Base-by-base conservation (phyloP, 345 rosid species). In the Hypericum perforatum region DNA sequence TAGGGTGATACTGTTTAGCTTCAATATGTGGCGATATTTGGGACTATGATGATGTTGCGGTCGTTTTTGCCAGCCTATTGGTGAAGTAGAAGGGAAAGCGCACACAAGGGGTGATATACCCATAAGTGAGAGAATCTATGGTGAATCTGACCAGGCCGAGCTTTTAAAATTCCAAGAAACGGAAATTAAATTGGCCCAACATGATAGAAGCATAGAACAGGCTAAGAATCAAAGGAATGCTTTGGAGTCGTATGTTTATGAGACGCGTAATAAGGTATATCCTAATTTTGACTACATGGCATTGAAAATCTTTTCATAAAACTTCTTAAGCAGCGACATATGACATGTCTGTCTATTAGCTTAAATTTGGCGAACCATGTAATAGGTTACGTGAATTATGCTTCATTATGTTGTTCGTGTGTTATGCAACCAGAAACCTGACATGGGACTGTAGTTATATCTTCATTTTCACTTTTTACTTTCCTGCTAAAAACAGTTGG, bases 181-280 rank as follows among this genome's bases (percentile, higher is more conserved):
- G 73, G 95, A 86, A 67, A 50, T 51, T 49, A 74, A 63, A 63
- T 58, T 82, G 54, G 76, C 74, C 49, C 75, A 76, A 44, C 90
- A 77, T 65, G 95, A 86, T 63, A 75, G 72, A 83, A 60, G 55
- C 37, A 65, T 82, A 74, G 95, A 86, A 66, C 77, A 69, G 16
- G 81, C 91, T 43, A 80, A 86, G 59, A 84, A 86, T 32, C 71
- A 53, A 60, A 86, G 77, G 62, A 82, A 86, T 77, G 87, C 95
- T 49, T 70, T 86, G 12, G 91, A 86, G 72, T 71, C 90, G 41
- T 78, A 70, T 70, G 95, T 86, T 61, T 86, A 86, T 68, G 95
- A 82, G 50, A 82, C 74, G 70, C 95, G 95, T 52, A 78, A 78
- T 65, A 86, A 86, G 91, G 95, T 85, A 80, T 32, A 13, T 3